A percentile compares a stretch with the other conserved stretches of the same genome.
phyloP scores from a whole-genome alignment of 2,329 filamentous ascomycete genomes.

The Curvularia sp. region DNA sequence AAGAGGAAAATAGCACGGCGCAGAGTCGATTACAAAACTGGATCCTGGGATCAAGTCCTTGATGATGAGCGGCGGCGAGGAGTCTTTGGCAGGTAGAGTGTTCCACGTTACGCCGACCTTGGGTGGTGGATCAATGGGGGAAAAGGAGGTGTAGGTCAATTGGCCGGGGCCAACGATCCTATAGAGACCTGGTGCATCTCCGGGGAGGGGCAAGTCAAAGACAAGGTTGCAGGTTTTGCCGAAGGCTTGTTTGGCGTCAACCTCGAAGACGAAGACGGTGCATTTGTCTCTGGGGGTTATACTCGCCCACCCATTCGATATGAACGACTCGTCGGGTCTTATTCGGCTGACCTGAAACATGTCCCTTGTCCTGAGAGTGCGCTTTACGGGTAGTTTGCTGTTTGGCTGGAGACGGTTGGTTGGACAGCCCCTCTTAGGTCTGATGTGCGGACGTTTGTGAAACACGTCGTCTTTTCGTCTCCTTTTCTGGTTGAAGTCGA shows the following conservation, averaged over 20 bases:
- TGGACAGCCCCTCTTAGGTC: constrained; percentile 17
- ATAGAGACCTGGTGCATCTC: background rate
- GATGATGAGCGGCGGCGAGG: constrained; percentile 29
- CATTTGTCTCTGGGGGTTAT: constrained; percentile 39
- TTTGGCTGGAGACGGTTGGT: constrained; percentile 29
- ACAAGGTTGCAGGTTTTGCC: constrained; percentile 42
- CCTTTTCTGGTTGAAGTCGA: too few species aligned
- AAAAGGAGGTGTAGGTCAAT: constrained; percentile 37
- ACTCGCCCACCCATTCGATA: constrained; percentile 23
- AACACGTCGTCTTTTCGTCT: too few species aligned
- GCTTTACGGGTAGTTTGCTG: constrained; percentile 30
- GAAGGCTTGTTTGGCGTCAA: constrained; percentile 28
- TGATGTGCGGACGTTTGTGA: too few species aligned
- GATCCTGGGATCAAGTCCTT: constrained; percentile 31
- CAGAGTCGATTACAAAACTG: constrained; percentile 33
- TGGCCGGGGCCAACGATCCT: constrained; percentile 20
- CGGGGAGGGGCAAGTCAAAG: constrained; percentile 36
- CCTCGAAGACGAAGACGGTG: constrained; percentile 41
- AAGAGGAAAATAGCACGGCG: constrained; percentile 32
- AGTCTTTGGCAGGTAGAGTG: constrained; percentile 30
- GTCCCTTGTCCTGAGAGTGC: constrained; percentile 26
- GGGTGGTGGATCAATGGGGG: constrained; percentile 29
- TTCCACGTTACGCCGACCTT: constrained; percentile 31
- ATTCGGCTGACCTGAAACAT: constrained; percentile 33
- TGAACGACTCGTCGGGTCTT: constrained; percentile 30